Base-by-base conservation (phyloP, 345 rosid genomes). In the Populus euphratica region DNA sequence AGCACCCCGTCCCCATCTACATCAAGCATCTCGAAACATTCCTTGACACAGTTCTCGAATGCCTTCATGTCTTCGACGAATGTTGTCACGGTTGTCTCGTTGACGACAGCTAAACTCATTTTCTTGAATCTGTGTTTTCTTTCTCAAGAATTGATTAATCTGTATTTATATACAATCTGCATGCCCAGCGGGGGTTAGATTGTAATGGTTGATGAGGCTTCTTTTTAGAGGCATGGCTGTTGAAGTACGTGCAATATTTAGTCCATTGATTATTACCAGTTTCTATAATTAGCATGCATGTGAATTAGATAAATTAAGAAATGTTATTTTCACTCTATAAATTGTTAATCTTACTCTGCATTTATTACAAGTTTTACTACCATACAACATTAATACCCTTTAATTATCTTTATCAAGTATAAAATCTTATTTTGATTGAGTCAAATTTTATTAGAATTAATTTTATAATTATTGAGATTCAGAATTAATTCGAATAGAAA, bases 61-160 rank as follows among this genome's bases (percentile, higher is more conserved):
- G 84, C 77, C 16, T 77, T 69, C 31, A 41, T 16, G 65, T 86
- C 86, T 52, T 83, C 77, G 64, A 87, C 47, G 44, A 89, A 86
- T 70, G 79, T 81, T 21, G 61, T 76, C 3, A 90, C 69, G 17
- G 94, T 87, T 65, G 79, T 29, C 75, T 78, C 78, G 44, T 82
- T 83, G 69, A 90, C 73, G 54, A 87, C 69, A 0, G 83, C 80
- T 72, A 79, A 76, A 54, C 75, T 77, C 92, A 89, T 90, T 49
- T 67, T 61, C 8, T 69, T 61, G 13, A 27, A 3, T 16, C 0
- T 43, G n/a, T 27, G 4, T 8, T 0, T 35, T 50, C 2, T 21
- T 7, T 49, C 21, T 4, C 0, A 43, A 63, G 61, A 47, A 9
- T 8, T 47, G 11, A 47, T 13, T 47, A 0, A 14, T 47, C 11